Conservation (phyloP, 2,329 filamentous ascomycete genomes). For the Aspergillus transmontanensis region DNA sequence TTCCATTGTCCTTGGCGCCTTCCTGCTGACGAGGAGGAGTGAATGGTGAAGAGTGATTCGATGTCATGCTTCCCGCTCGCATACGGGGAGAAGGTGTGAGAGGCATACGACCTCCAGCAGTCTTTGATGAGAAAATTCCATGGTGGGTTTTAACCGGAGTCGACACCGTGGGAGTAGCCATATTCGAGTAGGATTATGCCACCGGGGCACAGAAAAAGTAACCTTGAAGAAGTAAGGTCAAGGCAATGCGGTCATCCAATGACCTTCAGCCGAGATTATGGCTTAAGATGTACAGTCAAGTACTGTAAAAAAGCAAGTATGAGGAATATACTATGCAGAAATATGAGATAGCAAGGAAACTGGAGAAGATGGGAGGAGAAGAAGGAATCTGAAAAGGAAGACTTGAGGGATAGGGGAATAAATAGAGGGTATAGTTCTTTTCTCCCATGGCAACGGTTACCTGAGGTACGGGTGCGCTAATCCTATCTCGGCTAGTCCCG, state of each 20-base stretch:
- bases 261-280: constrained; percentile 14
- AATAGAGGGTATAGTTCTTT: constrained; percentile 38
- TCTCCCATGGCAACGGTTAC: constrained; percentile 47
- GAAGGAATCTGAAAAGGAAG: constrained; percentile 24
- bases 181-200: constrained; percentile 48
- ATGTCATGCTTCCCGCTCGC: constrained; percentile 53
- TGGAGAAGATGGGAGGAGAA: constrained; percentile 23
- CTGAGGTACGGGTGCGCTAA: constrained; percentile 36
- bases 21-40: constrained; percentile 68
- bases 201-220: not conserved
- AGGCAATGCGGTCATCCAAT: constrained; percentile 5
- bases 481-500: constrained; percentile 49
- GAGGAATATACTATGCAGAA: constrained; percentile 36
- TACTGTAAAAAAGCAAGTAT: constrained; percentile 28
- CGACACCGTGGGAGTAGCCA: constrained; percentile 82
- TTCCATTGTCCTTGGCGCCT: constrained; percentile 55
- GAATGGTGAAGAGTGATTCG: constrained; percentile 71
- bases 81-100: constrained; percentile 85
- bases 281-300: constrained; percentile 19
- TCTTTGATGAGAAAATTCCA: constrained; percentile 87
- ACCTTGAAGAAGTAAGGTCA: not conserved
- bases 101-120: constrained; percentile 91
- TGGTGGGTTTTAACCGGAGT: constrained; percentile 95
- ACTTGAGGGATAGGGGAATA: constrained; percentile 34
- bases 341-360: constrained; percentile 26